Percentiles rank a stretch among this genome's conserved stretches.
phyloP scores from a whole-genome alignment of 306 rosid genomes.

The Pyrus communis region DNA sequence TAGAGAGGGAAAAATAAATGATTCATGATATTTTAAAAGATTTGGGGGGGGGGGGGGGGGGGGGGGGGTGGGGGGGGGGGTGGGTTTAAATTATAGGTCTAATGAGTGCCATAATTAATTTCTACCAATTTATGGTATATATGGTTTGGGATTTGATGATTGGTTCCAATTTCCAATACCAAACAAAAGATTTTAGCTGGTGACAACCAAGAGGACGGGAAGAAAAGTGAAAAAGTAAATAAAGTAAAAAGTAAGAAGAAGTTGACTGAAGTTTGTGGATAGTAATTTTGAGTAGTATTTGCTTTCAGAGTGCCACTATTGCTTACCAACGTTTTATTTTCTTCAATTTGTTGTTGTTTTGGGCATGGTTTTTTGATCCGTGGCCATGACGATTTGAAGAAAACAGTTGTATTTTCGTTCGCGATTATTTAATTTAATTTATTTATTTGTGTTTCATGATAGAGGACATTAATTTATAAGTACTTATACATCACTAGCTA shows the following conservation, averaged over 20 bases:
- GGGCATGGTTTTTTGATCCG: too few relatives aligned
- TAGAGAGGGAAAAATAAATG: slow-evolving; percentile 22
- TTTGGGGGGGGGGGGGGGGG: background rate
- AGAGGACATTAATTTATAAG: slow-evolving; percentile 9
- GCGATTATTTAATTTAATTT: slow-evolving; percentile 4
- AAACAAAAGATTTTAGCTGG: slow-evolving; percentile 39
- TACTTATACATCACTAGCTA: slow-evolving; percentile 28
- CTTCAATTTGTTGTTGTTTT: slow-evolving; percentile 13
- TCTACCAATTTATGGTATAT: slow-evolving; percentile 37
- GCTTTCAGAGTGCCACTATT: slow-evolving; percentile 31
- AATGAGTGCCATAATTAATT: slow-evolving; percentile 26
- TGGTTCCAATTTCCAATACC: slow-evolving; percentile 52
- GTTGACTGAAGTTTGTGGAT: slow-evolving; percentile 31
- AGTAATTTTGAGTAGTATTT: slow-evolving; percentile 36
- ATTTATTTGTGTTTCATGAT: slow-evolving; percentile 3
- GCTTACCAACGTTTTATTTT: slow-evolving; percentile 13
- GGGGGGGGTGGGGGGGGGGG: too few relatives aligned
- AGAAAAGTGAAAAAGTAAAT: slow-evolving; percentile 45
- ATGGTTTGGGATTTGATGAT: slow-evolving; percentile 52
- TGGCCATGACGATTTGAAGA: background rate
- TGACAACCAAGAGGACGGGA: slow-evolving; percentile 44
- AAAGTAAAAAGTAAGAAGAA: slow-evolving; percentile 28
- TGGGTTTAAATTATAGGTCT: slow-evolving; percentile 27
- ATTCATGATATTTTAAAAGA: slow-evolving; percentile 27
- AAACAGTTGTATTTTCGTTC: slow-evolving; percentile 1